A percentile compares a stretch with the other conserved stretches of the same genome.
Conservation (phyloP, 2,329 filamentous ascomycete genomes). For the Cylindrodendrum hubeiense region DNA sequence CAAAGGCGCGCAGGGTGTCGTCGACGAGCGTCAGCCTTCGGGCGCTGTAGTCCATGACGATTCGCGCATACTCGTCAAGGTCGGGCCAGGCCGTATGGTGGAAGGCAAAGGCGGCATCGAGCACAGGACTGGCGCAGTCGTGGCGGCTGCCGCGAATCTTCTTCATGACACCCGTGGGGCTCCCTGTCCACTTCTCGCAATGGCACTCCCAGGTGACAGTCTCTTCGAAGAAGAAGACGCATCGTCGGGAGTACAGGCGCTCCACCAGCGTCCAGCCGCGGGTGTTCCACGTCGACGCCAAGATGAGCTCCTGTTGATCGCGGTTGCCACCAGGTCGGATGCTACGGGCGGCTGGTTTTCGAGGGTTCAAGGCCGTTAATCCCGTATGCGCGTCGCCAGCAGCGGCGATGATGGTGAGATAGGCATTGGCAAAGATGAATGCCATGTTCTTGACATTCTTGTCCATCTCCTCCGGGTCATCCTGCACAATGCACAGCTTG, state of each 20-base stretch:
- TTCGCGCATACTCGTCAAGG: conserved; percentile 58
- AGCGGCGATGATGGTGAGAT: conserved; percentile 59
- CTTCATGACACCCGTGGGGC: conserved; percentile 47
- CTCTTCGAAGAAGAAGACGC: conserved; percentile 59
- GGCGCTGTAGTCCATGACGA: conserved; percentile 58
- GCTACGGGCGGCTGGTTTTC: conserved; percentile 43
- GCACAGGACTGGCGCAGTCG: conserved; percentile 49
- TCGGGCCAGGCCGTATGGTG: conserved; percentile 59
- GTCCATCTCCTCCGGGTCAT: conserved; percentile 54
- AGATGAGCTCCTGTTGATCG: conserved; percentile 55
- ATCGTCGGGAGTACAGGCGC: conserved; percentile 56
- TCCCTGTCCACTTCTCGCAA: conserved; percentile 57
- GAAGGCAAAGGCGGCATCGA: conserved; percentile 51
- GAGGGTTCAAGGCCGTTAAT: conserved; percentile 52
- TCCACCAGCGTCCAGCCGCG: conserved; percentile 61
- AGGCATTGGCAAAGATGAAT: conserved; percentile 58
- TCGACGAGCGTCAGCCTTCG: conserved; percentile 55
- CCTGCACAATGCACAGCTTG: conserved; percentile 59
- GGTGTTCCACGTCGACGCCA: conserved; percentile 53
- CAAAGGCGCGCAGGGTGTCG: conserved; percentile 57
- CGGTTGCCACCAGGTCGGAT: conserved; percentile 40
- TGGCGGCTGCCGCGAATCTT: conserved; percentile 47
- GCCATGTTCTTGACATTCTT: conserved; percentile 60
- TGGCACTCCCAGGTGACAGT: conserved; percentile 60
- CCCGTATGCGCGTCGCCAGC: conserved; percentile 55